phyloP scores from a whole-genome alignment of 768 basidiomycete genomes.

The Rhizopogon sp. region DNA sequence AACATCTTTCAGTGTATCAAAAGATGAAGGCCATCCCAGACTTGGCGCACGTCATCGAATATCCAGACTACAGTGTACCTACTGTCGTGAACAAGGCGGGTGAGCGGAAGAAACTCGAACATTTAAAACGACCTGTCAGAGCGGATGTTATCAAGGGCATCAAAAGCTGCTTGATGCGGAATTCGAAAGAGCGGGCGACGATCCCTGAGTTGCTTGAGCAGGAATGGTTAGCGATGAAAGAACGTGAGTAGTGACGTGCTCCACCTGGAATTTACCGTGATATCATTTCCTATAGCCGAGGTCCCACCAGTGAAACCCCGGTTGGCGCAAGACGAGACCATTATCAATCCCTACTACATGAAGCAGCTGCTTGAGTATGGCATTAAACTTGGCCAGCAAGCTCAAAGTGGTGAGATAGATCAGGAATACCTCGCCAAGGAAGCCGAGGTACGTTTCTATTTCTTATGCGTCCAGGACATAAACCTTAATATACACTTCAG shows the following conservation, averaged over 20 bases:
- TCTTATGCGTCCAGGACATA: neutral
- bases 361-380: slow-evolving; percentile 67
- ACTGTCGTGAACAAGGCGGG: slow-evolving; percentile 32
- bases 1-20: slow-evolving; percentile 72
- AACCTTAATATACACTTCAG: slow-evolving; percentile 25
- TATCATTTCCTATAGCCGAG: slow-evolving; percentile 16
- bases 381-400: slow-evolving; percentile 49
- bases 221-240: slow-evolving; percentile 66
- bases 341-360: slow-evolving; percentile 82
- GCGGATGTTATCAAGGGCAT: slow-evolving; percentile 76
- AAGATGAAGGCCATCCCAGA: slow-evolving; percentile 97
- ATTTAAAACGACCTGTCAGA: slow-evolving; percentile 67
- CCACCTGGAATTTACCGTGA: neutral
- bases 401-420: slow-evolving; percentile 35
- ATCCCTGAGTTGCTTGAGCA: slow-evolving; percentile 85
- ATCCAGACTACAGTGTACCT: slow-evolving; percentile 59
- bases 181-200: slow-evolving; percentile 78
- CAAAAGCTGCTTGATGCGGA: slow-evolving; percentile 72
- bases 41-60: slow-evolving; percentile 70
- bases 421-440: slow-evolving; percentile 45
- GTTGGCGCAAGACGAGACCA: slow-evolving; percentile 50
- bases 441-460: slow-evolving; percentile 44
- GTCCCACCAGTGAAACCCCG: slow-evolving; percentile 24
- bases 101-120: slow-evolving; percentile 50
- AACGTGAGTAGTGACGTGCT: slow-evolving; percentile 19